Evolutionary conservation across 2,329 filamentous ascomycete species (phyloP), one percentile per base, ranked within the genome.

Genomic region (Fusarium graminum): DNA sequence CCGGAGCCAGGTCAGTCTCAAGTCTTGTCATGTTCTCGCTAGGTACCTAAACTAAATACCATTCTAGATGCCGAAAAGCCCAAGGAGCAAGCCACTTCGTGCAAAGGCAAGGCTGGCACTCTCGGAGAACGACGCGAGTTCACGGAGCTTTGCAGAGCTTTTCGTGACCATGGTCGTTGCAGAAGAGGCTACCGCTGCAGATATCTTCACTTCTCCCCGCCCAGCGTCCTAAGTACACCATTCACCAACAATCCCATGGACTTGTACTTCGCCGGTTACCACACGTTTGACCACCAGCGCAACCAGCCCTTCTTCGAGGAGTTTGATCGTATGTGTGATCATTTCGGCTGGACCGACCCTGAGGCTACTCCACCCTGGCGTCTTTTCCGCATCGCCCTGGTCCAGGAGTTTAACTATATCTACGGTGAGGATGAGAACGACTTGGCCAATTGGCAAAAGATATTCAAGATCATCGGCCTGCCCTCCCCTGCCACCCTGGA

Each of bases 391-490:
- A 14, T 39, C 6, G 59, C 65, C 2, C 39, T 69, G 29, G 30
- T 59, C 1, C 4, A 60, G 0, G 58, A 69, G 28, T 69, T 69
- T 17, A 59, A 36, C 46, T 25, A 25, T 14, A 36, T 56, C 32
- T 59, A 59, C 29, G 65, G 67, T 0, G 43, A 54, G 0, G 29
- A 69, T 19, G 55, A 69, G 41, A 3, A 7, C 0, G 14, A n/a
- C 13, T 42, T 69, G 8, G 12, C 13, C 25, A 13, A 41, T 6
- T 69, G 67, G 65, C 17, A 59, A n/a, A 51, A 45, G 2, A 16
- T 69, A 9, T 69, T 63, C 7, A 47, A 52, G 2, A 16, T 29
- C n/a, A 49, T 69, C 3, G 49, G 65, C 6, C 9, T 65, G 2
- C 13, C 41, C 4, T 32, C 28, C 14, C 65, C 66, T 1, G 19